These are phyloP conservation scores for Helicocarpus griseus DNA, from an alignment of 2,329 filamentous ascomycete species.

Conservation along the genomic window DNA sequence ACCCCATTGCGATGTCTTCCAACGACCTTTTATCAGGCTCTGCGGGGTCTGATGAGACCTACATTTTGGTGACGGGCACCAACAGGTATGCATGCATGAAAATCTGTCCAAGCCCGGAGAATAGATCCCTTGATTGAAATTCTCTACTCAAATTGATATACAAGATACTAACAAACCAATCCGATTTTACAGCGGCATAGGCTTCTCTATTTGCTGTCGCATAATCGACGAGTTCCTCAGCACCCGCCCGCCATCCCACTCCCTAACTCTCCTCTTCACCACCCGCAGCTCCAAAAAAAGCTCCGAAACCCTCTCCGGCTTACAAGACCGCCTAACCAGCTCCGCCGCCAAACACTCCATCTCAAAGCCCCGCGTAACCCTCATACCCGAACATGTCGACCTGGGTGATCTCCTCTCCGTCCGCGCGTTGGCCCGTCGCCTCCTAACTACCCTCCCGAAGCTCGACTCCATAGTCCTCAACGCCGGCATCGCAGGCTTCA, in stretches of 20 bases:
- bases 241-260: conserved; percentile 54
- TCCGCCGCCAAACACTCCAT: conserved; percentile 30
- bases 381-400: conserved; percentile 50
- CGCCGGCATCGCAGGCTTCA: conserved; percentile 81
- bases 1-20: conserved; percentile 3
- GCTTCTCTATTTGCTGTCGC: conserved; percentile 71
- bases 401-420: conserved; percentile 47
- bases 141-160: not conserved
- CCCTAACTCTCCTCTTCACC: conserved; percentile 72
- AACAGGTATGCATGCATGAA: conserved; percentile 59
- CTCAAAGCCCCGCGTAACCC: conserved; percentile 35
- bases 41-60: conserved; percentile 17
- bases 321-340: conserved; percentile 53
- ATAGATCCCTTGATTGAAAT: too few species aligned
- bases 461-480: conserved; percentile 77
- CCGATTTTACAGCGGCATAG: conserved; percentile 58
- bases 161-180: not conserved
- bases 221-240: conserved; percentile 83
- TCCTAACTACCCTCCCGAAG: conserved; percentile 49
- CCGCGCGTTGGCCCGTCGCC: conserved; percentile 42
- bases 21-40: not conserved
- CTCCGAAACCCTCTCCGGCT: conserved; percentile 55
- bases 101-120: not conserved
- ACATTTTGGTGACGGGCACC: conserved; percentile 69
- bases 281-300: conserved; percentile 70